Evolutionary conservation across 495 filamentous ascomycete species (phyloP).

Genomic region (Penicillium angulare): DNA sequence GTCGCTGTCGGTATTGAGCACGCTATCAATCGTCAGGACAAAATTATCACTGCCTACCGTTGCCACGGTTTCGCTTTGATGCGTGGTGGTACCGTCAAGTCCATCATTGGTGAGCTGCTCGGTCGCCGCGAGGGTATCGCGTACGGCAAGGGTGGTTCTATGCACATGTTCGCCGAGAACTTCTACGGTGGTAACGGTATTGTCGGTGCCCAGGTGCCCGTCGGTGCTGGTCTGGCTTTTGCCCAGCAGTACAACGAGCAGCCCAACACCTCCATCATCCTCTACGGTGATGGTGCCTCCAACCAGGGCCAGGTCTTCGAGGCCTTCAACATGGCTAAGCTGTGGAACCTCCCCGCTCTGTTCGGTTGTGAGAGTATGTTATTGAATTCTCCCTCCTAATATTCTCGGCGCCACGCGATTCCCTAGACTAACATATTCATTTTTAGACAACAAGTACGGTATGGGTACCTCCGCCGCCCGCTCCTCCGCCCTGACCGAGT

Average conservation of each 20-base stretch:
- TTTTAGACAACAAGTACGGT: slow-evolving; percentile 97
- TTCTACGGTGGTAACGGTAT: slow-evolving; percentile 99
- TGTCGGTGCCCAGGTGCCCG: slow-evolving; percentile 96
- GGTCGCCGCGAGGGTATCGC: slow-evolving; percentile 95
- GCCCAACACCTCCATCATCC: slow-evolving; percentile 78
- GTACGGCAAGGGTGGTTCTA: slow-evolving; percentile 97
- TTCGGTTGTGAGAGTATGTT: slow-evolving; percentile 96
- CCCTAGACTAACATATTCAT: slow-evolving; percentile 16
- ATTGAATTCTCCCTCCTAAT: neutral
- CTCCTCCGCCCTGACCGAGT: slow-evolving; percentile 92
- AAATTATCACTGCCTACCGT: slow-evolving; percentile 95
- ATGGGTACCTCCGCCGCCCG: slow-evolving; percentile 98
- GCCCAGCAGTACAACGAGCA: slow-evolving; percentile 90
- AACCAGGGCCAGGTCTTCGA: slow-evolving; percentile 99
- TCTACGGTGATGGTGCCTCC: slow-evolving; percentile 96
- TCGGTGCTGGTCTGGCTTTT: slow-evolving; percentile 94
- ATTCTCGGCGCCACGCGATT: neutral
- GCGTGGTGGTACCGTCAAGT: slow-evolving; percentile 87
- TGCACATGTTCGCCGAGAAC: slow-evolving; percentile 99
- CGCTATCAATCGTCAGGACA: slow-evolving; percentile 84
- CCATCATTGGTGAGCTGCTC: slow-evolving; percentile 94
- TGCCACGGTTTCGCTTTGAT: slow-evolving; percentile 98
- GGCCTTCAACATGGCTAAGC: slow-evolving; percentile 99
- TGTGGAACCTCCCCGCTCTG: slow-evolving; percentile 92
- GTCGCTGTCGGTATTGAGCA: slow-evolving; percentile 97